phyloP scores from a whole-genome alignment of 192 early-diverging fungal species.

The Thoreauomyces humboldtii region DNA sequence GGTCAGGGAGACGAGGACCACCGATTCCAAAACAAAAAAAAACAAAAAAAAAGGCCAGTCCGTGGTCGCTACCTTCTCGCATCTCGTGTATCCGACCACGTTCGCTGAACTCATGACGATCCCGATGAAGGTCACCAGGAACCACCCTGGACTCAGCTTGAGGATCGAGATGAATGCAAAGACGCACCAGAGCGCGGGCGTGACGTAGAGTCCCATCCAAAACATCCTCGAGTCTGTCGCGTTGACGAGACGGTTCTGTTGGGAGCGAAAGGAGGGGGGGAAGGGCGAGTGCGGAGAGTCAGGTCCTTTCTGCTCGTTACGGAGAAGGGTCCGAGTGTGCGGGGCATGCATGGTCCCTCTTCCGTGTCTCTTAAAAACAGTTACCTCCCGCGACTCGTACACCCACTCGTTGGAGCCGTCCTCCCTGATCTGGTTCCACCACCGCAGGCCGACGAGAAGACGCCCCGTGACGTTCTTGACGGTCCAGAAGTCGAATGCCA shows the following conservation, averaged over 20 bases:
- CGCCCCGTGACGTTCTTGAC: slow-evolving; percentile 98
- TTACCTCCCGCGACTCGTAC: slow-evolving; percentile 88
- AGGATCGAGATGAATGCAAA: slow-evolving; percentile 78
- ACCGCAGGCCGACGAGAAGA: slow-evolving; percentile 92
- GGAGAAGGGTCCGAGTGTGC: too few relatives aligned
- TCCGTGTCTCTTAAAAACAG: too few relatives aligned
- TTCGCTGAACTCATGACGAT: slow-evolving; percentile 86
- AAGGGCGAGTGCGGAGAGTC: too few relatives aligned
- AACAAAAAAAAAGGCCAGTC: background rate
- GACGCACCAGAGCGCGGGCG: slow-evolving; percentile 78
- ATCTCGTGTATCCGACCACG: slow-evolving; percentile 90
- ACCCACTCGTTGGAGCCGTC: slow-evolving; percentile 95
- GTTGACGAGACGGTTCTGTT: slow-evolving; percentile 70
- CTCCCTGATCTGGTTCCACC: slow-evolving; percentile 99
- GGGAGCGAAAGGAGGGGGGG: too few relatives aligned
- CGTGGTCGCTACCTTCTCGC: slow-evolving; percentile 70
- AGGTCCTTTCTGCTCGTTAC: too few relatives aligned
- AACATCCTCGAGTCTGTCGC: slow-evolving; percentile 88
- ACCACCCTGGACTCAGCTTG: slow-evolving; percentile 74
- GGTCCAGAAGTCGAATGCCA: slow-evolving; percentile 99
- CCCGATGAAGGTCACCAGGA: slow-evolving; percentile 83
- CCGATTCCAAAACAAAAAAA: background rate
- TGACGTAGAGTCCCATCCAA: slow-evolving; percentile 87
- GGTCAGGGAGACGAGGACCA: too few relatives aligned
- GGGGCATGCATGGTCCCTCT: too few relatives aligned